Percentiles rank a stretch among this genome's conserved stretches.
phyloP scores from a whole-genome alignment of 345 rosid species.

The Eucalyptus curtisii region DNA sequence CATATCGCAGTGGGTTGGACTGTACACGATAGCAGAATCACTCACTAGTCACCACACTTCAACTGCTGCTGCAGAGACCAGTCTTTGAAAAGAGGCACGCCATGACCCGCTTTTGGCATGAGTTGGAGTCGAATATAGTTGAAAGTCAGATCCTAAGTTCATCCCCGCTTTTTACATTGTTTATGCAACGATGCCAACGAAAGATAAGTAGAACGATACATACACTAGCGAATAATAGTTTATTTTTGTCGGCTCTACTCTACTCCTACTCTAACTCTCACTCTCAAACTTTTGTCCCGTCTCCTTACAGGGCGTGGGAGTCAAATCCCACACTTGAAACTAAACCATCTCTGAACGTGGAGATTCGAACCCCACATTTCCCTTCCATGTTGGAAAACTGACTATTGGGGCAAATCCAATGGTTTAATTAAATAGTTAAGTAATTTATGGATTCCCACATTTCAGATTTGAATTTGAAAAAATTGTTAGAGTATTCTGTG shows the following conservation, averaged over 20 bases:
- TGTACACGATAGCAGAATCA: neutral
- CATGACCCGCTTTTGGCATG: neutral
- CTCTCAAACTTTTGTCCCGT: too few relatives aligned
- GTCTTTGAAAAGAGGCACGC: neutral
- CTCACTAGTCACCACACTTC: neutral
- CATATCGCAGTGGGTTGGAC: neutral
- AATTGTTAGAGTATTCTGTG: neutral
- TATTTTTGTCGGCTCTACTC: too few relatives aligned
- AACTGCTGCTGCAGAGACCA: neutral
- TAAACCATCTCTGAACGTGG: too few relatives aligned
- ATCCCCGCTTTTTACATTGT: neutral
- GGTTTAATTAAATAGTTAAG: too few relatives aligned
- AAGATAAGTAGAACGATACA: neutral
- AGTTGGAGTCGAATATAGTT: neutral
- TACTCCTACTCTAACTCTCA: too few relatives aligned
- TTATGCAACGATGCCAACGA: neutral
- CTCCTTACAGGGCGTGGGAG: accelerated
- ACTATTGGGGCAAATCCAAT: too few relatives aligned
- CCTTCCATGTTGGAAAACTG: too few relatives aligned
- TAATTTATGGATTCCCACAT: neutral
- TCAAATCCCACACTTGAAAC: too few relatives aligned
- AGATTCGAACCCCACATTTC: too few relatives aligned
- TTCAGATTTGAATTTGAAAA: neutral
- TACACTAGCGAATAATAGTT: neutral
- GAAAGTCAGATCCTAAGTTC: neutral